phyloP scores from a whole-genome alignment of 192 early-diverging fungal species.

The Martensiomyces pterosporus region DNA sequence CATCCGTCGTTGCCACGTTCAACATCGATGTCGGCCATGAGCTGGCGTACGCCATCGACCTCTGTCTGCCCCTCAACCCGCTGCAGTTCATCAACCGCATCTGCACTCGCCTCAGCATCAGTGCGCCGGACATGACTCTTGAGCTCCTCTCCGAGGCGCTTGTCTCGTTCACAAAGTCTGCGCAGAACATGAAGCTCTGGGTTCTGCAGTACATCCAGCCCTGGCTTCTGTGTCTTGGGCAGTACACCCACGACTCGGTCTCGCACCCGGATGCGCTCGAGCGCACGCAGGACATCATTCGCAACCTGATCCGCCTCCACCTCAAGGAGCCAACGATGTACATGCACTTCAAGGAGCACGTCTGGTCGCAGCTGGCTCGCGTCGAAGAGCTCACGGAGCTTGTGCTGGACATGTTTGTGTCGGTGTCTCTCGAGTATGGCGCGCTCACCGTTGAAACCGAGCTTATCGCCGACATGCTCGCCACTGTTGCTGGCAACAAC shows the following conservation, averaged over 20 bases:
- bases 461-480: conserved; percentile 81
- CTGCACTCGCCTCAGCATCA: conserved; percentile 72
- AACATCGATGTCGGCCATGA: conserved; percentile 80
- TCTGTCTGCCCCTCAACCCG: conserved; percentile 89
- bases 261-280: conserved; percentile 36
- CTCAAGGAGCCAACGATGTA: conserved; percentile 82
- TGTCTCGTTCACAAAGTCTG: conserved; percentile 74
- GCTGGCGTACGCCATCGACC: conserved; percentile 71
- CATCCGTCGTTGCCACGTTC: conserved; percentile 73
- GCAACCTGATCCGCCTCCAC: conserved; percentile 75
- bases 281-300: conserved; percentile 70
- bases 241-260: conserved; percentile 51
- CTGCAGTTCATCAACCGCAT: conserved; percentile 78
- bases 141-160: conserved; percentile 87
- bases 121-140: conserved; percentile 74
- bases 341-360: conserved; percentile 74
- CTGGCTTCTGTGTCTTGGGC: conserved; percentile 78
- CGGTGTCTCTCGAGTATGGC: conserved; percentile 76
- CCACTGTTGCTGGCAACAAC: conserved; percentile 74
- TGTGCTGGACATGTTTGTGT: conserved; percentile 75
- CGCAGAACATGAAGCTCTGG: conserved; percentile 67
- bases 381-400: conserved; percentile 79
- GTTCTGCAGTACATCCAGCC: conserved; percentile 88
- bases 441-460: conserved; percentile 74
- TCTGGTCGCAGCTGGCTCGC: conserved; percentile 76